Percentiles rank a stretch among this genome's conserved stretches.
phyloP scores from a whole-genome alignment of 2,329 filamentous ascomycete genomes.

The Phoma sp. region DNA sequence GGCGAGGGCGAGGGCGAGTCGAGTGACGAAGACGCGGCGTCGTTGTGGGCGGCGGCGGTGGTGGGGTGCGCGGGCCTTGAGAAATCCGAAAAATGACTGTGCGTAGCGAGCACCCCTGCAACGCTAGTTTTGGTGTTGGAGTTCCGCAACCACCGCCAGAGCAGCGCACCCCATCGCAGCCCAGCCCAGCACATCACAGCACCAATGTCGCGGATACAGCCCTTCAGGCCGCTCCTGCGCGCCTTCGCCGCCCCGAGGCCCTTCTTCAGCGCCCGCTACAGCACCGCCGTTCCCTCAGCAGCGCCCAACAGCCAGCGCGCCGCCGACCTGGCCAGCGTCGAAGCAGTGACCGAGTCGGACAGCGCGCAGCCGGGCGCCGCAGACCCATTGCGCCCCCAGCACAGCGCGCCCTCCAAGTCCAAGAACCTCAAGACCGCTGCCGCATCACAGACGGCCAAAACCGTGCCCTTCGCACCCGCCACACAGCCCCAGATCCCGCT shows the following conservation, averaged over 20 bases:
- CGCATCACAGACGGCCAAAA: conserved; percentile 3
- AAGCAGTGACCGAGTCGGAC: conserved; percentile 43
- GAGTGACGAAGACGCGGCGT: not conserved
- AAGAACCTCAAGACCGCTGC: conserved; percentile 11
- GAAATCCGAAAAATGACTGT: conserved; percentile 42
- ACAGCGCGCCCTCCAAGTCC: conserved; percentile 4
- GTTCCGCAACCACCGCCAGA: not conserved
- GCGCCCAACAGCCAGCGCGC: conserved; percentile 34
- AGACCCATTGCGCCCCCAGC: conserved; percentile 22
- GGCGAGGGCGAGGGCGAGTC: not conserved
- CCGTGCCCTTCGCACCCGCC: conserved; percentile 17
- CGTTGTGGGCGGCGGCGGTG: conserved; percentile 14
- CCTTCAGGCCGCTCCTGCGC: conserved; percentile 49
- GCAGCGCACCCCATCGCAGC: not conserved
- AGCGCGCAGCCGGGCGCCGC: conserved; percentile 34
- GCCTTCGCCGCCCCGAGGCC: conserved; percentile 33
- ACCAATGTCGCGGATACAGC: conserved; percentile 45
- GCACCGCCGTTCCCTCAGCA: conserved; percentile 14
- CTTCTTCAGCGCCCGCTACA: conserved; percentile 11
- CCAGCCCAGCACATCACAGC: conserved; percentile 9
- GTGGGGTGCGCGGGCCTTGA: conserved; percentile 23
- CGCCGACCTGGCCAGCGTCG: conserved; percentile 41
- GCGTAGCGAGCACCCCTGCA: conserved; percentile 43
- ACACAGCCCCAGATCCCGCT: conserved; percentile 17
- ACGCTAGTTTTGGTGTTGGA: conserved; percentile 46